A percentile compares a stretch with the other conserved stretches of the same genome.
Conservation (phyloP, 2,329 filamentous ascomycete species). For the Fusarium sororula region DNA sequence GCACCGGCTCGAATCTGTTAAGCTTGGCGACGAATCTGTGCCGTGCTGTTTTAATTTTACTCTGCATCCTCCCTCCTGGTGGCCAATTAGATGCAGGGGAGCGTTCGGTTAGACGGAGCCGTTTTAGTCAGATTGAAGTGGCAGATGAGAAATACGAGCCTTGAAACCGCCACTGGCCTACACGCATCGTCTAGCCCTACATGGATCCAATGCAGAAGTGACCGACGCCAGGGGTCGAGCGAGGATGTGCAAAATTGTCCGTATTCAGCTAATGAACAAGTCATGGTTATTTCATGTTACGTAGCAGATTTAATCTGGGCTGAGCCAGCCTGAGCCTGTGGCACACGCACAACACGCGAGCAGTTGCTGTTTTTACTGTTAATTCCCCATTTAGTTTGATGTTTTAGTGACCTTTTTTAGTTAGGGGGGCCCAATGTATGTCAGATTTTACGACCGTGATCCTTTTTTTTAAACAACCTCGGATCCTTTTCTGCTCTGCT, state of each 20-base stretch:
- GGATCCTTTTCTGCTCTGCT: neutral
- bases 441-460: neutral
- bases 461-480: neutral
- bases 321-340: neutral
- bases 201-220: constrained; percentile 3
- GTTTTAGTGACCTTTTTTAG: neutral
- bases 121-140: neutral
- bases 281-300: constrained; percentile 6
- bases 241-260: neutral
- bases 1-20: neutral
- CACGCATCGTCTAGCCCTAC: constrained; percentile 9
- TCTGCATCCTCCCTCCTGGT: neutral
- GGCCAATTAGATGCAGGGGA: neutral
- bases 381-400: neutral
- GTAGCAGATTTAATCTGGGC: constrained; percentile 8
- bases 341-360: constrained; percentile 34
- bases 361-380: constrained; percentile 36
- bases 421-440: neutral
- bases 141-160: constrained; percentile 15
- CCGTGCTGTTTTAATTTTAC: neutral
- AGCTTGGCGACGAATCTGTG: neutral
- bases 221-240: neutral
- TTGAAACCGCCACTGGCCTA: constrained; percentile 22
- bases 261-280: constrained; percentile 5
- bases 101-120: constrained; percentile 17